phyloP scores from a whole-genome alignment of 73 alveolate species.

The Paramecium bursaria region DNA sequence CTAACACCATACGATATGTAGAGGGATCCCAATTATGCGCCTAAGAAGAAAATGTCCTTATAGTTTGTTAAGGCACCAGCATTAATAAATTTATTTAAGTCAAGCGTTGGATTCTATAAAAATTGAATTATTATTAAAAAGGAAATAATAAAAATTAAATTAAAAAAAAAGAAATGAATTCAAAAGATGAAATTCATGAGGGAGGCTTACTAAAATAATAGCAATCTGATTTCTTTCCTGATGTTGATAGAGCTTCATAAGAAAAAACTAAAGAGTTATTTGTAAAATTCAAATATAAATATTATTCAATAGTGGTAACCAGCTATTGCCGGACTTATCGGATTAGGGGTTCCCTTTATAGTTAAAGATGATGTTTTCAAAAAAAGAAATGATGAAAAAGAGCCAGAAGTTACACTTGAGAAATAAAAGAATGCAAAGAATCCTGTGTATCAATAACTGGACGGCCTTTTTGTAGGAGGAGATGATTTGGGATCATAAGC shows the following conservation, averaged over 20 bases:
- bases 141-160: too few relatives aligned
- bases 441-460: conserved; percentile 24
- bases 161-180: too few relatives aligned
- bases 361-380: conserved; percentile 23
- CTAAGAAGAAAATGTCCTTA: too few relatives aligned
- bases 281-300: conserved; percentile 8
- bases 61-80: too few relatives aligned
- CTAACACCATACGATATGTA: too few relatives aligned
- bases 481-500: conserved; percentile 36
- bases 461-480: conserved; percentile 54
- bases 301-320: conserved; percentile 10
- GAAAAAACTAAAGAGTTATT: conserved; percentile 32
- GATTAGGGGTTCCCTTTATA: not conserved
- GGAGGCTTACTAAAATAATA: too few relatives aligned
- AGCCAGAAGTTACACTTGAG: conserved; percentile 34
- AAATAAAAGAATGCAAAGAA: conserved; percentile 8
- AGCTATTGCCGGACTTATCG: conserved; percentile 25
- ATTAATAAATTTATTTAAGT: too few relatives aligned
- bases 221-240: conserved; percentile 41
- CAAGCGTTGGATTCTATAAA: too few relatives aligned
- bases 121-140: too few relatives aligned
- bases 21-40: too few relatives aligned
- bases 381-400: not conserved
- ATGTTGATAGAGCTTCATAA: conserved; percentile 41
- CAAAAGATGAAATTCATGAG: not conserved